Conservation (phyloP, 176 grass and related monocot species). For the Carex cristatella region DNA sequence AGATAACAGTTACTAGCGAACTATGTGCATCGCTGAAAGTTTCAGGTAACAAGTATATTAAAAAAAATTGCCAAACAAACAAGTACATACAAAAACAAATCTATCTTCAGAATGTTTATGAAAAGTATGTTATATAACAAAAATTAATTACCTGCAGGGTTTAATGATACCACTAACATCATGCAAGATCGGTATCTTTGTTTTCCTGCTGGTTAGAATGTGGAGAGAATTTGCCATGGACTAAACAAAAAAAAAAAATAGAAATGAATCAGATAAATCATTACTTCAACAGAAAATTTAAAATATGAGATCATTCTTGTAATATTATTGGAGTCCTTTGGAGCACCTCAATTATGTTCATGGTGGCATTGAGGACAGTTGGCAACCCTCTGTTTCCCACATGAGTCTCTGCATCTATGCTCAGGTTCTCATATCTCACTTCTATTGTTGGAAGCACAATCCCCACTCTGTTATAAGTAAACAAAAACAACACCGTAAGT, state of each 20-base stretch:
- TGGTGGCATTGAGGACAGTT: slow-evolving; percentile 14
- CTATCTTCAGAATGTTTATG: background rate
- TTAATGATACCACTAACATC: slow-evolving; percentile 85
- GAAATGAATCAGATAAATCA: background rate
- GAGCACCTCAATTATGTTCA: slow-evolving; percentile 29
- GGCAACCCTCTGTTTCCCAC: slow-evolving; percentile 25
- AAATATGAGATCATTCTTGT: background rate
- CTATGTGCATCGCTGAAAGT: background rate
- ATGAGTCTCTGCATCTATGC: slow-evolving; percentile 23
- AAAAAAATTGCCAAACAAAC: too few species aligned
- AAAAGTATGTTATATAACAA: background rate
- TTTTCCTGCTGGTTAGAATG: slow-evolving; percentile 65
- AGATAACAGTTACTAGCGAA: background rate
- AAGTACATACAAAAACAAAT: background rate
- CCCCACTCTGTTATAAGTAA: slow-evolving; percentile 8
- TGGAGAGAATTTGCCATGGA: slow-evolving; percentile 52
- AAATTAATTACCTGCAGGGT: slow-evolving; percentile 54
- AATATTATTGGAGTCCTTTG: background rate
- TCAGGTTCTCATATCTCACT: slow-evolving; percentile 29
- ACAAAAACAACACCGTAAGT: background rate
- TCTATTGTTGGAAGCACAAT: slow-evolving; percentile 32
- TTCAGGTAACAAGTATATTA: background rate
- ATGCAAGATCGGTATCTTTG: slow-evolving; percentile 60
- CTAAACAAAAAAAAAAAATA: slow-evolving; percentile 22
- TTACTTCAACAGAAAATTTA: background rate